Conservation (phyloP, 2,329 filamentous ascomycete genomes). For the Aureobasidium sp. region DNA sequence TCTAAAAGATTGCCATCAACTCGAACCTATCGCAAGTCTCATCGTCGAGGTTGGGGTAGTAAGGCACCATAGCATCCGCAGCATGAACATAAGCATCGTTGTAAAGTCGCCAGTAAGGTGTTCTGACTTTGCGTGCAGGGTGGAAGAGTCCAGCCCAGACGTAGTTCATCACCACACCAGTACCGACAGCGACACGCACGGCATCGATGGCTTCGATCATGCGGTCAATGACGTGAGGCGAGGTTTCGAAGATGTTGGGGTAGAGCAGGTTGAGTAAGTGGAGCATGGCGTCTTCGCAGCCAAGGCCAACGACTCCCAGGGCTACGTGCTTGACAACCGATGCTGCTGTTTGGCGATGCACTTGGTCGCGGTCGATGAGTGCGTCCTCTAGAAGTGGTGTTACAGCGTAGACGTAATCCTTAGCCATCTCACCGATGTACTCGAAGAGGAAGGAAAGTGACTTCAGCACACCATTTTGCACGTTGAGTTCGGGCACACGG, state of each 20-base stretch:
- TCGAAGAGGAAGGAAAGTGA: constrained; percentile 95
- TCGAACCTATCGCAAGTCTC: constrained; percentile 72
- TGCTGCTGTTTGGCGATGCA: constrained; percentile 92
- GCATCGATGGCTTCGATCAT: constrained; percentile 97
- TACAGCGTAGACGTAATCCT: constrained; percentile 98
- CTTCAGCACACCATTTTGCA: constrained; percentile 97
- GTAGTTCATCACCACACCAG: constrained; percentile 92
- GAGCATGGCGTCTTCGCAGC: constrained; percentile 97
- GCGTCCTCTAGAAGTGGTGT: constrained; percentile 94
- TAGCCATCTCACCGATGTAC: constrained; percentile 98
- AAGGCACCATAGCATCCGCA: constrained; percentile 91
- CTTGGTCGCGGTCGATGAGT: constrained; percentile 94
- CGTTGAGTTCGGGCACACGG: constrained; percentile 93
- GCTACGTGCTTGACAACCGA: constrained; percentile 97
- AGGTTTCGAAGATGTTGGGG: constrained; percentile 96
- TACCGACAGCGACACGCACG: constrained; percentile 85
- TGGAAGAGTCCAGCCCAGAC: constrained; percentile 98
- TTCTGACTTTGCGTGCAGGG: constrained; percentile 85
- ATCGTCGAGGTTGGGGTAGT: constrained; percentile 81
- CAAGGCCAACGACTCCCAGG: constrained; percentile 91
- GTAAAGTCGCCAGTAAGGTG: constrained; percentile 93
- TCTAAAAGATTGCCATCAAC: constrained; percentile 34
- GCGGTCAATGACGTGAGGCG: constrained; percentile 94
- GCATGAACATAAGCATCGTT: constrained; percentile 94
- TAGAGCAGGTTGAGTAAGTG: constrained; percentile 94